phyloP scores from a whole-genome alignment of 306 rosid species.

The Macrotyloma uniflorum region DNA sequence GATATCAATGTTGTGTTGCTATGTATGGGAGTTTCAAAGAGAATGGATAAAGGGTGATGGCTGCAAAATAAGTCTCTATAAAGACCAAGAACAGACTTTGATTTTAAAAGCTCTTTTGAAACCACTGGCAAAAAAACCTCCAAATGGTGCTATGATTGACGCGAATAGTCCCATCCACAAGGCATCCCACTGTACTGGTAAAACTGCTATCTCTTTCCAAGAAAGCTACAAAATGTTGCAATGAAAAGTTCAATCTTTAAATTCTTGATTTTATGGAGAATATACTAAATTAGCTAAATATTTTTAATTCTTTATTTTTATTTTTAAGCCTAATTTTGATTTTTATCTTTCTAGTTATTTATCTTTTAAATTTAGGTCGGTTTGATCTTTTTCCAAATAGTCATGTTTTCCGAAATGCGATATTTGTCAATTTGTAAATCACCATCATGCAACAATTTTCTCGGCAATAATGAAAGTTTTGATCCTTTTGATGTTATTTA shows the following conservation, averaged over 20 bases:
- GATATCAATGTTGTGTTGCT: constrained; percentile 8
- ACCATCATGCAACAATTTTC: no score
- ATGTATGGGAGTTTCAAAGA: constrained; percentile 22
- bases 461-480: no score
- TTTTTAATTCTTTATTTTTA: no score
- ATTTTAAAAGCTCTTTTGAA: constrained; percentile 97
- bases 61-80: constrained; percentile 13
- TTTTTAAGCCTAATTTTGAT: no score
- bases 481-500: no score
- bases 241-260: constrained; percentile 1
- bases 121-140: constrained; percentile 99
- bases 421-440: no score
- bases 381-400: no score
- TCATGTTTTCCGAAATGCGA: no score
- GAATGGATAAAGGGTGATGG: background rate
- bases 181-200: constrained; percentile 98
- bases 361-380: no score
- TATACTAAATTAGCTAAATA: background rate
- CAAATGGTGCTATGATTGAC: constrained; percentile 96
- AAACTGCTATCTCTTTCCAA: constrained; percentile 70
- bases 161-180: constrained; percentile 88
- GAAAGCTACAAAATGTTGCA: constrained; percentile 56
- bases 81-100: constrained; percentile 60
- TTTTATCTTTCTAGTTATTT: no score
- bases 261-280: constrained; percentile 1